Conservation (phyloP, 2,329 filamentous ascomycete species). For the Leptodontidium sp. region DNA sequence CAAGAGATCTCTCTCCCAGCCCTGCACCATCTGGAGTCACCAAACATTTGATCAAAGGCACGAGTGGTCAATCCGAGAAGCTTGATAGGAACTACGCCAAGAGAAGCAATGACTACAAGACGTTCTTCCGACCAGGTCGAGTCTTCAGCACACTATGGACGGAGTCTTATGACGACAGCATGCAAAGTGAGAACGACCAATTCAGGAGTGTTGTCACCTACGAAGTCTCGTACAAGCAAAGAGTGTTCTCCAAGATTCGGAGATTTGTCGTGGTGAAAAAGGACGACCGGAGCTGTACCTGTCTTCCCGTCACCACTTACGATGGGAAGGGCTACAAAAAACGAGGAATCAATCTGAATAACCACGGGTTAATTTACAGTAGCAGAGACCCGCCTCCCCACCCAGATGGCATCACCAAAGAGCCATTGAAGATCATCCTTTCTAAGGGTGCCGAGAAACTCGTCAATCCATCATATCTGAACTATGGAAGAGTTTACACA, state of each 20-base stretch:
- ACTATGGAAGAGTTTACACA: conserved; percentile 38
- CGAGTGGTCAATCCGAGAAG: conserved; percentile 24
- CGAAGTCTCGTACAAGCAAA: conserved; percentile 32
- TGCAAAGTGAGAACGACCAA: conserved; percentile 25
- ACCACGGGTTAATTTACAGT: conserved; percentile 39
- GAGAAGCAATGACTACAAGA: conserved; percentile 35
- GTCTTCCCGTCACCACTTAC: conserved; percentile 38
- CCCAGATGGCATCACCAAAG: conserved; percentile 28
- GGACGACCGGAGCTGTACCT: conserved; percentile 28
- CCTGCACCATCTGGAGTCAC: not conserved
- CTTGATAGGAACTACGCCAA: conserved; percentile 34
- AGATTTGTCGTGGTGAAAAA: conserved; percentile 40
- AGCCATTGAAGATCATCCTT: conserved; percentile 33
- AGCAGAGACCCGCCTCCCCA: conserved; percentile 19
- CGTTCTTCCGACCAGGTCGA: conserved; percentile 37
- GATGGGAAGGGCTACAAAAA: conserved; percentile 33
- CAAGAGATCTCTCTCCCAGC: not conserved
- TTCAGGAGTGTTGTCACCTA: conserved; percentile 31
- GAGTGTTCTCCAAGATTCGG: conserved; percentile 36
- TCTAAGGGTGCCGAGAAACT: conserved; percentile 28
- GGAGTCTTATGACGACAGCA: conserved; percentile 25
- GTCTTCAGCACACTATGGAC: conserved; percentile 41
- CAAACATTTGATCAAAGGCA: conserved; percentile 24
- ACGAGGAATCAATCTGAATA: conserved; percentile 33
- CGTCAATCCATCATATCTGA: conserved; percentile 35